phyloP scores from a whole-genome alignment of 1,139 yeast genomes.

The Pneumocystis canis region DNA sequence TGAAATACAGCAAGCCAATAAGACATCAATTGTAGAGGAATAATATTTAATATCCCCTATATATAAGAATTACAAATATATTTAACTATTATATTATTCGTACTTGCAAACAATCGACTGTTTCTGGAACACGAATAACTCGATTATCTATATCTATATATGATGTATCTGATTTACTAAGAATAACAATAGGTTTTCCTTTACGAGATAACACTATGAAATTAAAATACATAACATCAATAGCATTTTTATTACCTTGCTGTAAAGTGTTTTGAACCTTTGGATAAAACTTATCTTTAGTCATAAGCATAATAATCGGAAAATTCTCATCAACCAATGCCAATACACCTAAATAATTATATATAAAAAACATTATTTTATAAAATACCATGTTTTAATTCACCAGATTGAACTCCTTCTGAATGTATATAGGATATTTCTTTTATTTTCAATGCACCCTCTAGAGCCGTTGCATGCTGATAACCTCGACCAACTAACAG shows the following conservation, averaged over 20 bases:
- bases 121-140: slow-evolving; percentile 72
- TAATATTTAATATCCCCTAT: slow-evolving; percentile 88
- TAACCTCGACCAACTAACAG: slow-evolving; percentile 92
- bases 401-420: slow-evolving; percentile 98
- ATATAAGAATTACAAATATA: slow-evolving; percentile 65
- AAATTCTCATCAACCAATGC: slow-evolving; percentile 89
- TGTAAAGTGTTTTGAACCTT: slow-evolving; percentile 91
- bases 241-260: slow-evolving; percentile 62
- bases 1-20: slow-evolving; percentile 94
- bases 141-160: slow-evolving; percentile 17
- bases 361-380: background rate
- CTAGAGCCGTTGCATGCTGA: slow-evolving; percentile 93
- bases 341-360: slow-evolving; percentile 24
- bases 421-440: slow-evolving; percentile 98
- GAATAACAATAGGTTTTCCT: slow-evolving; percentile 88
- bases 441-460: slow-evolving; percentile 95
- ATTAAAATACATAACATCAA: background rate
- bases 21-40: slow-evolving; percentile 90
- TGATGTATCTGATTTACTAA: slow-evolving; percentile 65
- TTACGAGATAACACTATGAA: slow-evolving; percentile 35
- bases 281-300: slow-evolving; percentile 94
- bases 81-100: background rate
- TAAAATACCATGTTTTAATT: slow-evolving; percentile 85
- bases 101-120: slow-evolving; percentile 22
- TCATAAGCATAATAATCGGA: slow-evolving; percentile 91